Evolutionary conservation across 139 green algal genomes (phyloP).

Genomic region (Picochlorum sp.): DNA sequence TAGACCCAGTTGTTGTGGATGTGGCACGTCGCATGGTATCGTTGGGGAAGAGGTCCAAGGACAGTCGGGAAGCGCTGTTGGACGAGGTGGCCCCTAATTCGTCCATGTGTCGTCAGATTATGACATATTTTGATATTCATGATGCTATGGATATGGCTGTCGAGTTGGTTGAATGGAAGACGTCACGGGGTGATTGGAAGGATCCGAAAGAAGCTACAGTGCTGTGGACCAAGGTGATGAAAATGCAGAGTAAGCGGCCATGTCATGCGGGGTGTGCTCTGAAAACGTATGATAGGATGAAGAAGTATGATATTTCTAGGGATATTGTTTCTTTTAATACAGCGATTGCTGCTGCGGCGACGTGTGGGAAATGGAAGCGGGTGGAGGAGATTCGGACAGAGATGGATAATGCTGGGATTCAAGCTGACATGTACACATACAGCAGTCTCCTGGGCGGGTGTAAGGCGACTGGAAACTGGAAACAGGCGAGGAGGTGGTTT

Average conservation of each 20-base stretch:
- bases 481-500: constrained; percentile 51
- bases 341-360: constrained; percentile 34
- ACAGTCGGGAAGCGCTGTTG: neutral
- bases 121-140: constrained; percentile 16
- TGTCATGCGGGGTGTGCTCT: constrained; percentile 13
- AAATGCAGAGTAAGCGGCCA: constrained; percentile 16
- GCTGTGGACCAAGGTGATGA: constrained; percentile 36
- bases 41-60: no score
- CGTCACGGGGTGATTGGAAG: neutral
- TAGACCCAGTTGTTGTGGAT: neutral
- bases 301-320: constrained; percentile 10
- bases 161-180: constrained; percentile 7
- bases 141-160: constrained; percentile 17
- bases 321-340: constrained; percentile 43
- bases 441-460: constrained; percentile 67
- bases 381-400: constrained; percentile 23
- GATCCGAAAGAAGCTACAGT: neutral
- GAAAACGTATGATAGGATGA: constrained; percentile 35
- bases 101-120: constrained; percentile 4
- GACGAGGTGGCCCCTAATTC: neutral
- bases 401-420: constrained; percentile 22
- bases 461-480: constrained; percentile 53
- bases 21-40: constrained; percentile 6
- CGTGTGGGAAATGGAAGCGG: constrained; percentile 16
- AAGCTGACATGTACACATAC: constrained; percentile 68